Evolutionary conservation across 768 basidiomycete species (phyloP), one percentile per base, ranked within the genome.

Genomic region (Xerocomellus chrysenteron): DNA sequence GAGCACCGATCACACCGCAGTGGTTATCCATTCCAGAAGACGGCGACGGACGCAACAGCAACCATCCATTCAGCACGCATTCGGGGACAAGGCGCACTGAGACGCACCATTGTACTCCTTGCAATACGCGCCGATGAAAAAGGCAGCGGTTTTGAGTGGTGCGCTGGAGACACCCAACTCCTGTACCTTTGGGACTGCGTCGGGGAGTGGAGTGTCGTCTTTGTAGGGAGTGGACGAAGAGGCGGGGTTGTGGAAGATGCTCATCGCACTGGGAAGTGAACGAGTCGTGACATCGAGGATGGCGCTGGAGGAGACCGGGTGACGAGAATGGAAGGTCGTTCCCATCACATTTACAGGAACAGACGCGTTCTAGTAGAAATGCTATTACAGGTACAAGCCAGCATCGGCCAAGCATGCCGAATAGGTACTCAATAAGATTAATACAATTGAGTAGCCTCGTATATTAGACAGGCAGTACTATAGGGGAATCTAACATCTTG

Each of bases 81-180:
- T 10, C 24, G 21, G 13, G n/a, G 8, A 24, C 47, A 32, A 35
- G 5, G 2, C 9, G 14, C 33, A 37, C 14, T 11, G 17, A n/a
- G 24, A 75, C 89, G 50, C 58, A 98, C 96, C 96, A 76, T 96
- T 98, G 77, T 86, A 96, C 55, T 94, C 91, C 75, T 93, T 93
- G 83, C 96, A 99, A 71, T 92, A 83, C 37, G 90, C 88, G 30
- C 94, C 97, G 71, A 99, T 86, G 77, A 98, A 98, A 83, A 98
- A 98, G 9, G 93, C 89, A 1, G 96, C 94, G 64, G 90, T 92
- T 79, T 98, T 98, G 67, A 98, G 78, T 2, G 96, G 97, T 56
- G 87, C 97, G 62, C 92, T 95, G 1, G 93, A 93, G 43, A 78
- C 81, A 41, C 95, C 96, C 44, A 99, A 74, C 74, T 99, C 97